phyloP scores from a whole-genome alignment of 805 yeast species.

The Spathaspora passalidarum region DNA sequence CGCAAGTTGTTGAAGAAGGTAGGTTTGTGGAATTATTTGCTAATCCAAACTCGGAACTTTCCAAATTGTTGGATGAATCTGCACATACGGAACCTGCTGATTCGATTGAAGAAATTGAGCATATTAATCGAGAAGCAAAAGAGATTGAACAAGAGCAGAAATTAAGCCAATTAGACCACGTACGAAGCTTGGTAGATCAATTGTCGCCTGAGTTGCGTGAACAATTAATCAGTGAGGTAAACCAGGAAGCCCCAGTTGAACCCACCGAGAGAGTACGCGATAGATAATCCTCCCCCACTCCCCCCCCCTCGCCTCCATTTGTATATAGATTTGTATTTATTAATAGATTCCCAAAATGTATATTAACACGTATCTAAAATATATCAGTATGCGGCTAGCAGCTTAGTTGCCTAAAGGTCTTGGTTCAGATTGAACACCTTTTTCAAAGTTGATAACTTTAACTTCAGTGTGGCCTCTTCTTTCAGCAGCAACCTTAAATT shows the following conservation, averaged over 20 bases:
- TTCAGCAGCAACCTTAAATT: slow-evolving; percentile 67
- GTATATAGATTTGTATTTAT: neutral
- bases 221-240: slow-evolving; percentile 24
- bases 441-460: slow-evolving; percentile 64
- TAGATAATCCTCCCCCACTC: no score
- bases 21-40: slow-evolving; percentile 38
- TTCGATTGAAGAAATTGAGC: slow-evolving; percentile 21
- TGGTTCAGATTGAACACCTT: slow-evolving; percentile 54
- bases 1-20: slow-evolving; percentile 40
- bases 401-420: slow-evolving; percentile 28
- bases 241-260: slow-evolving; percentile 4
- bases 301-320: no score
- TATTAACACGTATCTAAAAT: neutral
- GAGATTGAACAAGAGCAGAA: slow-evolving; percentile 14
- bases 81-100: slow-evolving; percentile 13
- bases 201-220: slow-evolving; percentile 31
- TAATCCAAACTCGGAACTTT: slow-evolving; percentile 39
- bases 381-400: neutral
- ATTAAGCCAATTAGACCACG: slow-evolving; percentile 7
- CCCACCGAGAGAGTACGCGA: no score
- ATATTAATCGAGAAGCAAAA: slow-evolving; percentile 23
- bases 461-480: slow-evolving; percentile 75
- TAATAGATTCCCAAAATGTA: neutral
- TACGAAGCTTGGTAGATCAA: slow-evolving; percentile 32
- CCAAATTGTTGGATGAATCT: slow-evolving; percentile 38